Evolutionary conservation across 23 red algal genomes (phyloP), one percentile per base, ranked within the genome.

Genomic region (Gracilaria domingensis): DNA sequence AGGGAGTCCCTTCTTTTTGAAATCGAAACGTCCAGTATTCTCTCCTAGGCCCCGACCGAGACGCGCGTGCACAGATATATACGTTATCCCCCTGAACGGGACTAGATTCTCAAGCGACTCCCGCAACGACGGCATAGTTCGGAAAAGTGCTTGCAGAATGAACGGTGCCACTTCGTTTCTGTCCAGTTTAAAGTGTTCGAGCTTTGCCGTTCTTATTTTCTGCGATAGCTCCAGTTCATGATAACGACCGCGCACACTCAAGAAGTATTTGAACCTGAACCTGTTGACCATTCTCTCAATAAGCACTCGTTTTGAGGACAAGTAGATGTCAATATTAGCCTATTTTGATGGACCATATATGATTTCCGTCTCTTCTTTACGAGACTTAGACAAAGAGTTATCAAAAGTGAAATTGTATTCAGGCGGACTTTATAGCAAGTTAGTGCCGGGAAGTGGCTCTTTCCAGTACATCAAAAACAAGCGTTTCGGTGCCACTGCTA

Each of bases 401-500:
- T 87, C 37, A 39, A 75, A 87, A 2, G 83, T 87, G 37, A 87
- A 87, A 33, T 87, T 87, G 23, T 60, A 30, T 21, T 9, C 50
- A 2, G 45, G 47, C 6, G 64, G 64, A 56, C 14, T 75, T 0
- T 26, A 12, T 28, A 87, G 64, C 11, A 76, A 38, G 33, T n/a
- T 73, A 51, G 83, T 21, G 23, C 75, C 17, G 12, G 62, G 62
- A 2, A 87, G 59, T 1, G 83, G 83, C 6, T 57, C 48, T 11
- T 24, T 35, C 66, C 36, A 72, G 6, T 73, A 40, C 25, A 87
- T 34, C 11, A 87, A 28, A 30, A 87, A 58, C 39, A 87, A 29
- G 16, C 83, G 36, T 30, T 76, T 53, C 26, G 83, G 75, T 30
- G 66, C 44, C 13, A 87, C 44, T 6, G 83, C 83, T 56, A 23